Evolutionary conservation across 2,329 filamentous ascomycete genomes (phyloP), one percentile per base, ranked within the genome.

Genomic region (Botrytis porri): DNA sequence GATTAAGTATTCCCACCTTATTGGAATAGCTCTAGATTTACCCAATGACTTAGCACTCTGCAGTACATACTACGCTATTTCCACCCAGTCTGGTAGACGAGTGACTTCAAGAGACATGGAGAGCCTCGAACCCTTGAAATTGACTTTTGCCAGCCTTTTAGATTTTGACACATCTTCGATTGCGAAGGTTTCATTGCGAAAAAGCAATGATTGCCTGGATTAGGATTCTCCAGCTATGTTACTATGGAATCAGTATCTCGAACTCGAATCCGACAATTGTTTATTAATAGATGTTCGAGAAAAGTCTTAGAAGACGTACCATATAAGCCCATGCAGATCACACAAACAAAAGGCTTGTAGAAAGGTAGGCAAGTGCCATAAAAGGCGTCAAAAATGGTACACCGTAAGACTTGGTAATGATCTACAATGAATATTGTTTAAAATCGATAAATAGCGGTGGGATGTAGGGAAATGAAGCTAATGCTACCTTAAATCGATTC

Each of bases 141-240:
- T 54, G 48, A 16, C 25, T 54, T 51, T 54, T 54, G 25, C 48
- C 25, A n/a, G 48, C 25, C 25, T 54, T 54, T n/a, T 5, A 54
- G 48, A 54, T 54, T 54, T 22, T 14, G 48, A 54, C 4, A 25
- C 25, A 9, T n/a, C 25, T 16, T 16, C 16, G 48, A n/a, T n/a
- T n/a, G 16, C 5, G 5, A 8, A 0, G 7, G n/a, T n/a, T 16
- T 3, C 5, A n/a, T 7, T 54, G 51, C n/a, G 16, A 2, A 29
- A n/a, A n/a, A n/a, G n/a, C n/a, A n/a, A 8, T 9, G n/a, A 29
- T 29, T 57, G n/a, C 7, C 1, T 57, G 16, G 48, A 5, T n/a
- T n/a, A 16, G 2, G 12, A 57, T 12, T 5, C n/a, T 29, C 8
- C 14, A 29, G 6, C 14, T 18, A 18, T 6, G 9, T 29, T 57